Conservation (phyloP, 306 rosid genomes). For the Rosa chinensis region DNA sequence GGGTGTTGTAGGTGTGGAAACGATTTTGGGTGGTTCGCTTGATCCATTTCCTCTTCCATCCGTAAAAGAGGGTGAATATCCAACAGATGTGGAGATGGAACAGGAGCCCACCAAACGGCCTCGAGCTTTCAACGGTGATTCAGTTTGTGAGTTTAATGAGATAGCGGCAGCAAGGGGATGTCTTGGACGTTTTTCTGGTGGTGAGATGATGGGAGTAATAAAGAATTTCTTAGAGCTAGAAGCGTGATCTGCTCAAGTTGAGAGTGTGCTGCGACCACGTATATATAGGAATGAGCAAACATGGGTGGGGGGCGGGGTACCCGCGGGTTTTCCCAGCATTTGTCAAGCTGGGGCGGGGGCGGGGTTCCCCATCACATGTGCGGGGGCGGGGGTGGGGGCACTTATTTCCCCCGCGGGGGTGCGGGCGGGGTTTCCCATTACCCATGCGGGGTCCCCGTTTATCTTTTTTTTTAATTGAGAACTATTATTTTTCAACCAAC, state of each 20-base stretch:
- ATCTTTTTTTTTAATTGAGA: no score
- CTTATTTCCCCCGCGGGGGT: no score
- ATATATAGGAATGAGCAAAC: no score
- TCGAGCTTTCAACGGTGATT: constrained; percentile 59
- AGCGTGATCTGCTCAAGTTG: constrained; percentile 25
- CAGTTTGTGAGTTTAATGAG: constrained; percentile 68
- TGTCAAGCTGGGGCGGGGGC: no score
- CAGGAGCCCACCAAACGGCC: constrained; percentile 31
- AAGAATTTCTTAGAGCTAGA: constrained; percentile 53
- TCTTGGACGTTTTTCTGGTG: constrained; percentile 90
- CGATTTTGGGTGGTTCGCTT: constrained; percentile 46
- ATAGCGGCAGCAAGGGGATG: constrained; percentile 82
- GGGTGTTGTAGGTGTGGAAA: constrained; percentile 57
- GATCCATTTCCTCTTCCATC: constrained; percentile 84
- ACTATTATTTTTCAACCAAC: no score
- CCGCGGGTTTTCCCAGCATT: no score
- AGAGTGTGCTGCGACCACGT: constrained; percentile 16
- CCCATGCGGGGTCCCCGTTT: no score
- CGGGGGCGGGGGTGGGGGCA: no score
- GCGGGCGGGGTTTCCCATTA: no score
- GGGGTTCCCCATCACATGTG: no score
- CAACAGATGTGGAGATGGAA: constrained; percentile 33
- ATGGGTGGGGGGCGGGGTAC: no score
- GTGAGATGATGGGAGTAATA: constrained; percentile 94
- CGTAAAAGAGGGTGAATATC: constrained; percentile 50